Conservation (phyloP, 805 yeast genomes). For the Schwanniomyces vanrijiae region DNA sequence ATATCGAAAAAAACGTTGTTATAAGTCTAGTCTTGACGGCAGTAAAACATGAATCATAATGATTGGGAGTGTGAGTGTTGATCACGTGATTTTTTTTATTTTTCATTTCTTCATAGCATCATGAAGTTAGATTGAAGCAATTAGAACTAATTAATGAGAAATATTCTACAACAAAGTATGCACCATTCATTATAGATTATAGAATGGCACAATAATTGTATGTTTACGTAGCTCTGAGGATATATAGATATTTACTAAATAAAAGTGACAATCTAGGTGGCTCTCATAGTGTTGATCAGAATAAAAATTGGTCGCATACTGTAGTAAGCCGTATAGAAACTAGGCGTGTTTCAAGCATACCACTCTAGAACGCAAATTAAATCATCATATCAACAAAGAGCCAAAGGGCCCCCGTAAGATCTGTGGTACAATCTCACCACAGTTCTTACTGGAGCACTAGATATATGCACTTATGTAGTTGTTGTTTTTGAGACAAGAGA, state of each 20-base stretch:
- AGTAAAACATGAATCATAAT: neutral
- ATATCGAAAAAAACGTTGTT: neutral
- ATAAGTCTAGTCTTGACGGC: neutral
- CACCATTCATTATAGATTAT: neutral
- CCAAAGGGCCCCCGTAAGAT: neutral
- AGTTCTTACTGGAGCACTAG: neutral
- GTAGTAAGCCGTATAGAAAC: conserved; percentile 36
- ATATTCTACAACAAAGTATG: too few relatives aligned
- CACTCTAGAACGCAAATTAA: conserved; percentile 51
- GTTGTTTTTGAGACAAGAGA: too few relatives aligned
- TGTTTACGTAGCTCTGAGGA: too few relatives aligned
- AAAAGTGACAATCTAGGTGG: neutral
- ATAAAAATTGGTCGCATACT: conserved; percentile 41
- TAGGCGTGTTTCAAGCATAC: conserved; percentile 41
- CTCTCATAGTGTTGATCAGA: conserved; percentile 5
- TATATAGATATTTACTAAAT: too few relatives aligned
- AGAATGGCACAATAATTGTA: too few relatives aligned
- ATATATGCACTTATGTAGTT: neutral
- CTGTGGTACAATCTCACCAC: neutral
- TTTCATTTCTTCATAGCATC: too few relatives aligned
- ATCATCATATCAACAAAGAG: conserved; percentile 1
- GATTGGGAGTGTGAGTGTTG: neutral
- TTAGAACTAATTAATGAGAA: too few relatives aligned
- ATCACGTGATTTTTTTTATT: neutral
- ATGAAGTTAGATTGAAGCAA: too few relatives aligned